These are phyloP conservation scores for Fragaria ananassa DNA, from an alignment of 306 rosid genomes.

Conservation along the genomic window DNA sequence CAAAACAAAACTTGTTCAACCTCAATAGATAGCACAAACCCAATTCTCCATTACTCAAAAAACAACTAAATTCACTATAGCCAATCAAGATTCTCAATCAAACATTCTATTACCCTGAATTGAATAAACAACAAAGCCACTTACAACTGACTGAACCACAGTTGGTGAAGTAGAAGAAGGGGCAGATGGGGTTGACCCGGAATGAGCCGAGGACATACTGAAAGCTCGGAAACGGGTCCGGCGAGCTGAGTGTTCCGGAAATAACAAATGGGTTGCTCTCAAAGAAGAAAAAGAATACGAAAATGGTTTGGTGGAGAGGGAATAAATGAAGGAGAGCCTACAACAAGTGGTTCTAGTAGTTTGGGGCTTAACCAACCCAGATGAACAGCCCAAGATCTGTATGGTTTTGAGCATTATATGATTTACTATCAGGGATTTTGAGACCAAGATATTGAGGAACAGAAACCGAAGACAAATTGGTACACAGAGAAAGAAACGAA, in stretches of 20 bases:
- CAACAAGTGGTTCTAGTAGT: background rate
- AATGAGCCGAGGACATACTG: conserved; percentile 38
- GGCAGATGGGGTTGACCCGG: conserved; percentile 37
- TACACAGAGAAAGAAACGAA: background rate
- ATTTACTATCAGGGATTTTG: background rate
- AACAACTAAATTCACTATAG: background rate
- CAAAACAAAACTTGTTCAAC: no score
- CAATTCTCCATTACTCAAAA: background rate
- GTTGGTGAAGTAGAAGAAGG: conserved; percentile 28
- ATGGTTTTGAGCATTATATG: conserved; percentile 56
- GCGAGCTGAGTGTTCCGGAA: conserved; percentile 25
- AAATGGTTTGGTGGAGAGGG: conserved; percentile 33
- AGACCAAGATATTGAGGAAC: background rate
- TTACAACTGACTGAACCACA: conserved; percentile 30
- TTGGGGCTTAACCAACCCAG: conserved; percentile 48
- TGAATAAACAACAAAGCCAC: background rate
- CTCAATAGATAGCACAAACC: background rate
- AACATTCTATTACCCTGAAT: background rate
- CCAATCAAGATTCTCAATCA: background rate
- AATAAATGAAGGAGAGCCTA: conserved; percentile 39
- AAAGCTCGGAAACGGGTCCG: conserved; percentile 35
- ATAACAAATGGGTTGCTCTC: conserved; percentile 2
- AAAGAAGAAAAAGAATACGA: conserved; percentile 27
- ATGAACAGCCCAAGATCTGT: conserved; percentile 52
- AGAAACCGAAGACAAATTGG: no score